Percentiles rank a stretch among this genome's conserved stretches.
phyloP scores from a whole-genome alignment of 164 flowering plant species.

The Platanus orientalis region DNA sequence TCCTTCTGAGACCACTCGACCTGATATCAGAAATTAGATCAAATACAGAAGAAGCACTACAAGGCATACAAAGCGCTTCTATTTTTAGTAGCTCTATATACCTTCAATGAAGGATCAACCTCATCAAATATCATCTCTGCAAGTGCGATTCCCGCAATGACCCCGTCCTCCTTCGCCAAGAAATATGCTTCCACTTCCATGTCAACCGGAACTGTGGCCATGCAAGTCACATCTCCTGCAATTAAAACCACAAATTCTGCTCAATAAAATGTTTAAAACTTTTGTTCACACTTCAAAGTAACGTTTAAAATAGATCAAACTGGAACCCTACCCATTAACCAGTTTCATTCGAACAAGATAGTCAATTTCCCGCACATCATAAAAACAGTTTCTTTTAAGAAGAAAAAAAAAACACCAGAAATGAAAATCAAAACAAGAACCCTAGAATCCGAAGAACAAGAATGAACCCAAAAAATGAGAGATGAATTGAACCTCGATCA shows the following conservation, averaged over 20 bases:
- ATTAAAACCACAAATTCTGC: background rate
- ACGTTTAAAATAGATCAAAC: too few relatives aligned
- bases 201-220: slow-evolving; percentile 82
- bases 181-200: slow-evolving; percentile 87
- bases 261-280: background rate
- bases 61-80: background rate
- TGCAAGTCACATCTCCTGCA: slow-evolving; percentile 88
- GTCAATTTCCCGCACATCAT: background rate
- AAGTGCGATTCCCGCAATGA: slow-evolving; percentile 87
- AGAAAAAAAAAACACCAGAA: background rate
- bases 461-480: background rate
- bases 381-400: too few relatives aligned
- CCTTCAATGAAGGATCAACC: slow-evolving; percentile 92
- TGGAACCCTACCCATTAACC: background rate
- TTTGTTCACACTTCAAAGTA: background rate
- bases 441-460: background rate
- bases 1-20: slow-evolving; percentile 84
- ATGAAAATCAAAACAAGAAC: background rate
- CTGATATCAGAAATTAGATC: slow-evolving; percentile 28
- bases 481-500: slow-evolving; percentile 18
- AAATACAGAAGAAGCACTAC: slow-evolving; percentile 9
- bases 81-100: slow-evolving; percentile 15
- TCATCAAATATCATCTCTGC: slow-evolving; percentile 83
- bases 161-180: slow-evolving; percentile 87
- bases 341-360: background rate